Percentiles rank a stretch among this genome's conserved stretches.
phyloP scores from a whole-genome alignment of 2,329 filamentous ascomycete genomes.

The Diaporthe citri region DNA sequence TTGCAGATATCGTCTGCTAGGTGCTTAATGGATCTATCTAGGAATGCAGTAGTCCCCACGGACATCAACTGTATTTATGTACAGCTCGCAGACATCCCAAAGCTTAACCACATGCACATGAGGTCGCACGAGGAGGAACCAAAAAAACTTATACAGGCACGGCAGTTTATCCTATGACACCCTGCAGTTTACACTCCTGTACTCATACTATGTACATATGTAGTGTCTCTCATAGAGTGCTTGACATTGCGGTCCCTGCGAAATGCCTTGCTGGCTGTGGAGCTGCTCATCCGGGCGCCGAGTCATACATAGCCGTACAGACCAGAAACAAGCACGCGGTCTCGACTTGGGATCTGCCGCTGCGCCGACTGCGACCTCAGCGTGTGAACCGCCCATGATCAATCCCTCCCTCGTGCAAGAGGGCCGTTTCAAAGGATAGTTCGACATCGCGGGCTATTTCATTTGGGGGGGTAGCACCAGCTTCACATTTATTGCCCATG shows the following conservation, averaged over 20 bases:
- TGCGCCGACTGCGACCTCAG: conserved; percentile 9
- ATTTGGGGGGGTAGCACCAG: conserved; percentile 17
- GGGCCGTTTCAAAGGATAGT: conserved; percentile 9
- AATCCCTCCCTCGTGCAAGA: conserved; percentile 12
- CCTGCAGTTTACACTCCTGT: background rate
- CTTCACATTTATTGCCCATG: conserved; percentile 19
- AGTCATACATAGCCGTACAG: background rate
- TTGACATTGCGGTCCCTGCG: background rate
- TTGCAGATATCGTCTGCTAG: background rate
- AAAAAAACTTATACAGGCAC: background rate
- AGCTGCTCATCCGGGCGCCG: conserved; percentile 7
- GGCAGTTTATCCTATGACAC: conserved; percentile 6
- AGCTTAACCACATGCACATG: background rate
- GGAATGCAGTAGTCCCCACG: background rate
- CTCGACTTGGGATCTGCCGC: background rate
- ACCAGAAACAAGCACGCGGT: background rate
- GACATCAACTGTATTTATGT: background rate
- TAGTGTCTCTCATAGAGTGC: background rate
- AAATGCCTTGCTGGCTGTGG: conserved; percentile 1
- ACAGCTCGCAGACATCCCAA: background rate
- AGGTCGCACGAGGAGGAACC: background rate
- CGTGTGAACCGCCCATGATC: background rate
- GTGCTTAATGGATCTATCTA: background rate
- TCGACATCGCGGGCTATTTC: background rate
- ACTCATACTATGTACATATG: background rate